These are phyloP conservation scores for Shiraia sp. DNA, from an alignment of 2,329 filamentous ascomycete genomes.

Conservation along the genomic window DNA sequence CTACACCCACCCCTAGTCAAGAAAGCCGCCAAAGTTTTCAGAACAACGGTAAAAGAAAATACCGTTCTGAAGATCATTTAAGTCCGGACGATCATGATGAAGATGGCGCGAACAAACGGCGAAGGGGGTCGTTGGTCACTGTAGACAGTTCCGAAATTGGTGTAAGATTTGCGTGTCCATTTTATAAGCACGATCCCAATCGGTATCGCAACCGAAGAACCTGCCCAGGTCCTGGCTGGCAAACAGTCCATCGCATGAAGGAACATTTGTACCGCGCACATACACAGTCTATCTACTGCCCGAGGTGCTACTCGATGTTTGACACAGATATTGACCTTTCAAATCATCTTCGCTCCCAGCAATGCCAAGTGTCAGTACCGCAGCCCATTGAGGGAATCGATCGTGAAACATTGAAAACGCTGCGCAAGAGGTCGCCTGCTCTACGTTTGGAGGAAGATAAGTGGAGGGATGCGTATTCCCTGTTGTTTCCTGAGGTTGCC, in stretches of 20 bases:
- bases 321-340: conserved; percentile 37
- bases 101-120: conserved; percentile 27
- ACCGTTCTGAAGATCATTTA: conserved; percentile 19
- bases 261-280: conserved; percentile 49
- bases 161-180: conserved; percentile 46
- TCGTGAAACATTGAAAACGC: conserved; percentile 38
- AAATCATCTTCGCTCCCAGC: conserved; percentile 34
- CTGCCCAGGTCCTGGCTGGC: conserved; percentile 46
- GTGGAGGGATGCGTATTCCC: conserved; percentile 45
- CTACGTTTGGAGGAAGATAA: conserved; percentile 41
- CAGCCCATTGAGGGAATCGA: conserved; percentile 45
- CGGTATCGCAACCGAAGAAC: conserved; percentile 42
- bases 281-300: conserved; percentile 43
- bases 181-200: conserved; percentile 46
- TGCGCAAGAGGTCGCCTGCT: conserved; percentile 42
- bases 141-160: conserved; percentile 30
- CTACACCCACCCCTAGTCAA: conserved; percentile 2
- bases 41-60: conserved; percentile 27
- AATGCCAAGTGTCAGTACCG: conserved; percentile 24
- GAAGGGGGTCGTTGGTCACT: conserved; percentile 27
- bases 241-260: conserved; percentile 48
- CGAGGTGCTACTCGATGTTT: conserved; percentile 45
- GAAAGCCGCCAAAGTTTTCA: conserved; percentile 19
- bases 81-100: conserved; percentile 27
- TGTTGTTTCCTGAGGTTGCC: conserved; percentile 42